Base-by-base conservation (phyloP, 1,284 basidiomycete genomes). In the Salmacisia buchloeana region DNA sequence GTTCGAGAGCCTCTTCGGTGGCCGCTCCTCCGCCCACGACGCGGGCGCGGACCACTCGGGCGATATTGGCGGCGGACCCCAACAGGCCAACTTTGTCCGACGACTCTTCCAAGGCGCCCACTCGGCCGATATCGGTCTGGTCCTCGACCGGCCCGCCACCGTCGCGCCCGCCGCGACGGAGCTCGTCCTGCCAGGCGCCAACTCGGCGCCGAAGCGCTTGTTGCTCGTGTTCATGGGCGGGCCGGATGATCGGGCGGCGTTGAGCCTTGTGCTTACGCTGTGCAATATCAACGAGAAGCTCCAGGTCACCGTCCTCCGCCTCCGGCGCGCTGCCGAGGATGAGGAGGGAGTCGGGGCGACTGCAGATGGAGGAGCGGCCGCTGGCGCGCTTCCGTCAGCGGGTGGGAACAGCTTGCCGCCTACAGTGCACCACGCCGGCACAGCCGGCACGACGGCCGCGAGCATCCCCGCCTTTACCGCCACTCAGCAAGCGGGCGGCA, bases 181-280 rank as follows among this genome's bases (percentile, higher is more conserved):
- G 2, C 43, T 46, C 3, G 36, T 38, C 34, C 63, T 68, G 13
- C 58, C 70, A 3, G 66, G 63, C 21, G 65, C 60, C 72, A 73
- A 66, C 73, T 52, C 56, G 75, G 80, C 35, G 85, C 29, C 34
- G 18, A 60, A 87, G 69, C 90, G 90, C 70, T 80, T 93, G 59
- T 88, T 93, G 82, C 79, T 94, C 39, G 89, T 90, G 0, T 96
- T 94, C 85, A 89, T 92, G 77, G 93, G 92, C 58, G 93, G 93
- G 0, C 88, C 91, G 0, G 93, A 97, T 79, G 93, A 96, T 76
- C 86, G 93, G 1, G 84, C 91, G 9, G 90, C 91, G 0, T 82
- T 96, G 27, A 62, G 66, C 18, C 61, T 77, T 1, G 65, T 72
- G 0, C 39, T 64, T 7, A 23, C 67, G 23, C 65, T 75, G 6